Conservation (phyloP, 2,329 filamentous ascomycete genomes). For the Anisogramma anomala region DNA sequence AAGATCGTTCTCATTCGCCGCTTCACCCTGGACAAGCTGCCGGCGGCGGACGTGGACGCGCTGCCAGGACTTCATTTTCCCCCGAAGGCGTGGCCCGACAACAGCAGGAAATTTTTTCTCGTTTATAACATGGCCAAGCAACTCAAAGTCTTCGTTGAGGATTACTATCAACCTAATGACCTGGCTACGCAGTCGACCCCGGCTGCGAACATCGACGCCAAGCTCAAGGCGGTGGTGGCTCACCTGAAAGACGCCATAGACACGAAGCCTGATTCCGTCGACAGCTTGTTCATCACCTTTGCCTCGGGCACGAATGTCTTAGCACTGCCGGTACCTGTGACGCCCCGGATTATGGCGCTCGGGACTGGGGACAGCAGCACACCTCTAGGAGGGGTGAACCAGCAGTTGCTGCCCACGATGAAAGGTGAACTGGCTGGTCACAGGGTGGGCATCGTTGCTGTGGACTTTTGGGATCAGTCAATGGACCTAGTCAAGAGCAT, state of each 20-base stretch:
- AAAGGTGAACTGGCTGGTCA: conserved; percentile 27
- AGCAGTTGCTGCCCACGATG: conserved; percentile 28
- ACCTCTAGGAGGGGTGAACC: conserved; percentile 32
- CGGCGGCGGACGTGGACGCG: conserved; percentile 22
- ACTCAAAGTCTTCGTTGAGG: conserved; percentile 35
- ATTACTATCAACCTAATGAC: conserved; percentile 33
- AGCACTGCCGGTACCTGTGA: conserved; percentile 26
- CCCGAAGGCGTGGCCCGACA: conserved; percentile 32
- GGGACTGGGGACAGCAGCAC: conserved; percentile 28
- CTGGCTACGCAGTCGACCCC: conserved; percentile 21
- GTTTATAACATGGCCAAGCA: conserved; percentile 28
- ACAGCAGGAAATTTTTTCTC: conserved; percentile 28
- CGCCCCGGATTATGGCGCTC: conserved; percentile 34
- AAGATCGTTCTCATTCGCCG: conserved; percentile 32
- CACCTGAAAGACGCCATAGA: conserved; percentile 29
- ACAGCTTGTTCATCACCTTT: conserved; percentile 35
- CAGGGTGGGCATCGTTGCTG: conserved; percentile 39
- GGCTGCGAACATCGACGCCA: conserved; percentile 29
- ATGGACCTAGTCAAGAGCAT: conserved; percentile 28
- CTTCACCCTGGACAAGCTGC: conserved; percentile 31
- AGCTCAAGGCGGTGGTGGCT: conserved; percentile 30
- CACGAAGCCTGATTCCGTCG: conserved; percentile 15
- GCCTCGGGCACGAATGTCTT: conserved; percentile 31
- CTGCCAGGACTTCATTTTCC: conserved; percentile 37
- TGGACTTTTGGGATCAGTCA: conserved; percentile 39